Base-by-base conservation (phyloP, 441 rosid species). In the Mallotus japonicus region DNA sequence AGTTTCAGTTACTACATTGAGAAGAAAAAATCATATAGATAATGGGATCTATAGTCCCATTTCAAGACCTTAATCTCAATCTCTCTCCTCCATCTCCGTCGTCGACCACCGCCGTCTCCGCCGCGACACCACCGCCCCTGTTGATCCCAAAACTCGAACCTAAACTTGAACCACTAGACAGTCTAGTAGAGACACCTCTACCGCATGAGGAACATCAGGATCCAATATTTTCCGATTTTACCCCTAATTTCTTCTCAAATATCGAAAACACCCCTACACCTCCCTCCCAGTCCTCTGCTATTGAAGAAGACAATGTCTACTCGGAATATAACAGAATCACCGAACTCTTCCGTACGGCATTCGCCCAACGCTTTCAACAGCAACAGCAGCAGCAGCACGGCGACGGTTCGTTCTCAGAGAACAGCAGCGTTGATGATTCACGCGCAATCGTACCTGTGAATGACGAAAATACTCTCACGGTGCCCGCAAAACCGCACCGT, bases 271-370 rank as follows among this genome's bases (percentile, higher is more conserved):
- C 74, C 73, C 78, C 83, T 19, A 56, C 60, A 8, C 32, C 60
- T 76, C 56, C 34, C 16, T 58, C 78, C 9, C 78, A 19, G 47
- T 63, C 63, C 63, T 74, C 75, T 28, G 4, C 73, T n/a, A 4
- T 70, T 22, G 89, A 85, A 8, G 87, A 83, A 6, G 78, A 72
- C 65, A 81, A 76, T 67, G 78, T 88, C 50, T 84, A 69, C 83
- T 83, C 92, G 3, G 95, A 89, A 57, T 93, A 71, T 75, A 68
- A 65, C 77, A 85, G 88, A 75, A 72, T 88, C 64, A 78, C 95
- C 11, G 87, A 87, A 75, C 91, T 88, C 63, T 90, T 92, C 83
- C 87, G 85, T 9, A 65, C 90, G 2, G 92, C 90, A 2, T 92
- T 94, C 78, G 80, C 90, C 15, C 69, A 85, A 24, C 87, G 83